phyloP scores from a whole-genome alignment of 805 yeast species.

The Dipodascus geniculatus region DNA sequence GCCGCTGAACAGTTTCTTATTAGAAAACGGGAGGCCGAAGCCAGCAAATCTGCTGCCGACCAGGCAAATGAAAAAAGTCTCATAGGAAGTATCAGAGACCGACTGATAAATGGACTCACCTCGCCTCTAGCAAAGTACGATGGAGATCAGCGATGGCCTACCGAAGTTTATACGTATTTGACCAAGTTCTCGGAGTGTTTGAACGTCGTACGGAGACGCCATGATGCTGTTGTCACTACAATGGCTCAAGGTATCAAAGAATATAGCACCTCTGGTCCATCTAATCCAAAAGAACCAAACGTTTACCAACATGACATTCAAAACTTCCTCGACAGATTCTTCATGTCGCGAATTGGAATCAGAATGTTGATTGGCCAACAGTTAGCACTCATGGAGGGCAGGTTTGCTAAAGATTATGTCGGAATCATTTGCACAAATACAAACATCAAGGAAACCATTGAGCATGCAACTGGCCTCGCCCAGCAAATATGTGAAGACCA shows the following conservation, averaged over 20 bases:
- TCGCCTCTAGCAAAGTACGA: constrained; percentile 6
- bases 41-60: neutral
- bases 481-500: constrained; percentile 84
- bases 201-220: constrained; percentile 64
- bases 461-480: constrained; percentile 84
- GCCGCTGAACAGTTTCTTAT: neutral
- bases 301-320: constrained; percentile 40
- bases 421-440: constrained; percentile 84
- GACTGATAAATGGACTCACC: neutral
- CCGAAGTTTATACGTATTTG: constrained; percentile 63
- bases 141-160: constrained; percentile 40
- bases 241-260: constrained; percentile 87
- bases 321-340: constrained; percentile 74
- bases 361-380: constrained; percentile 91
- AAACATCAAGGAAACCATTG: constrained; percentile 70
- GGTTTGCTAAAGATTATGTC: constrained; percentile 50
- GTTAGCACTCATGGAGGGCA: constrained; percentile 66
- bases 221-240: constrained; percentile 87
- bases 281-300: neutral
- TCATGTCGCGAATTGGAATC: constrained; percentile 85
- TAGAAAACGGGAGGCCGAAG: neutral
- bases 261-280: constrained; percentile 46
- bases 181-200: constrained; percentile 52
- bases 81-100: neutral
- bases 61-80: neutral